A percentile compares a stretch with the other conserved stretches of the same genome.
Conservation (phyloP, 1,284 basidiomycete species). For the Serendipita sp. region DNA sequence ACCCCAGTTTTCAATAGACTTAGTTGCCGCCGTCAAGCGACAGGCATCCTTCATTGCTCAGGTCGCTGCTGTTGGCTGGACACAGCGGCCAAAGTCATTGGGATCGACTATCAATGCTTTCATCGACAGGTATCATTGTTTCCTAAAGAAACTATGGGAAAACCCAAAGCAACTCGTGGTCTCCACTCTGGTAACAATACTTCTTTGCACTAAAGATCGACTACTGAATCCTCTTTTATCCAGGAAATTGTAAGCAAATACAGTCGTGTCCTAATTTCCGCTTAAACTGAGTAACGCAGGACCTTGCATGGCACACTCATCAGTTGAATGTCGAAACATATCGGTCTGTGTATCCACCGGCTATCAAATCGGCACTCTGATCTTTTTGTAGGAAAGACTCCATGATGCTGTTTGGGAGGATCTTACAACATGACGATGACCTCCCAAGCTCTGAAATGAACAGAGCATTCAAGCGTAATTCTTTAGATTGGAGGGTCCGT, state of each 20-base stretch:
- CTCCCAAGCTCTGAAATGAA: not conserved
- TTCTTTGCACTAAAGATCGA: too few relatives aligned
- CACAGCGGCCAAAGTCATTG: not conserved
- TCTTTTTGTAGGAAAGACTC: not conserved
- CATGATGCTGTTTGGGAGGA: slow-evolving; percentile 6
- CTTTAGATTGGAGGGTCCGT: not conserved
- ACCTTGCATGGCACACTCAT: slow-evolving; percentile 4
- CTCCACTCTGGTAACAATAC: not conserved
- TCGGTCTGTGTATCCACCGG: not conserved
- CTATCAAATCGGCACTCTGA: not conserved
- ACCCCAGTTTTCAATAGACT: slow-evolving; percentile 2
- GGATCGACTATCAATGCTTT: not conserved
- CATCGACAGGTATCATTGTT: not conserved
- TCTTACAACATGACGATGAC: slow-evolving; percentile 3
- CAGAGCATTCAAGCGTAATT: not conserved
- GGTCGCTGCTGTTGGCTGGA: slow-evolving; percentile 6
- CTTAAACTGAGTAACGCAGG: not conserved
- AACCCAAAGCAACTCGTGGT: not conserved
- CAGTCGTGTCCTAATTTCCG: not conserved
- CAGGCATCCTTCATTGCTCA: slow-evolving; percentile 4
- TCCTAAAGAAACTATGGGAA: slow-evolving; percentile 6
- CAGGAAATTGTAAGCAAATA: slow-evolving; percentile 2
- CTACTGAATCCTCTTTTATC: not conserved
- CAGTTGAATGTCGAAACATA: slow-evolving; percentile 4
- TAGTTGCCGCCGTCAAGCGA: slow-evolving; percentile 2